Percentiles rank a stretch among this genome's conserved stretches.
These are phyloP conservation scores for Xylariaceae sp. DNA, from an alignment of 2,329 filamentous ascomycete genomes.

Conservation along the genomic window DNA sequence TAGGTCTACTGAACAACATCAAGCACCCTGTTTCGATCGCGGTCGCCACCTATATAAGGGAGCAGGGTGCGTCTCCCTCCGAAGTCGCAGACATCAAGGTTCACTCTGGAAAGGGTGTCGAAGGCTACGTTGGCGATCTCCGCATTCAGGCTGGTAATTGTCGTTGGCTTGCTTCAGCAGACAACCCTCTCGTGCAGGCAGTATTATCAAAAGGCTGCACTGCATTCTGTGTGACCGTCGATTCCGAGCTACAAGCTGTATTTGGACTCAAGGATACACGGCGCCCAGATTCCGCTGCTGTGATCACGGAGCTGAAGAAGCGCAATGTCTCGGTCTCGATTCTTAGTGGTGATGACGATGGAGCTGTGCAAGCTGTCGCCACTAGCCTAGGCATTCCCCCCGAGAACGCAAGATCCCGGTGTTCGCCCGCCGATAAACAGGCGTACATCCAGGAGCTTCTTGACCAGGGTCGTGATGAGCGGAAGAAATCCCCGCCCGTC, in stretches of 20 bases:
- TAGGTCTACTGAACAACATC: conserved; percentile 36
- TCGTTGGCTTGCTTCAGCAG: conserved; percentile 38
- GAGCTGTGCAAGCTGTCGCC: conserved; percentile 40
- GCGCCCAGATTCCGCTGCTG: conserved; percentile 36
- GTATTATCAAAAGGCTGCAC: conserved; percentile 36
- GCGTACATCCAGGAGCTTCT: conserved; percentile 38
- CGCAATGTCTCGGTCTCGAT: conserved; percentile 41
- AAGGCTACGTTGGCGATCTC: conserved; percentile 26
- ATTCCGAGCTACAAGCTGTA: conserved; percentile 31
- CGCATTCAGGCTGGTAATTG: conserved; percentile 46
- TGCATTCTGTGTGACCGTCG: conserved; percentile 43
- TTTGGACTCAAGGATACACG: conserved; percentile 45
- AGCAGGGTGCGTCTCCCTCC: conserved; percentile 9
- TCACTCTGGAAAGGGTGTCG: conserved; percentile 43
- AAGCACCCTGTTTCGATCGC: conserved; percentile 51
- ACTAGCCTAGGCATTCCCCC: conserved; percentile 34
- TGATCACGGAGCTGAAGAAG: conserved; percentile 31
- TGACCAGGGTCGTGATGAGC: background rate
- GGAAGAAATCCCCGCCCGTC: conserved; percentile 22
- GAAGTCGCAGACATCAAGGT: conserved; percentile 29
- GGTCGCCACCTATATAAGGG: conserved; percentile 29
- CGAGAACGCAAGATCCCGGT: conserved; percentile 35
- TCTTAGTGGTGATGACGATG: conserved; percentile 50
- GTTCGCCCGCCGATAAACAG: conserved; percentile 42
- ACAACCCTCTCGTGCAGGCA: conserved; percentile 27